Base-by-base conservation (phyloP, 1,284 basidiomycete species). In the Tilletia indica region DNA sequence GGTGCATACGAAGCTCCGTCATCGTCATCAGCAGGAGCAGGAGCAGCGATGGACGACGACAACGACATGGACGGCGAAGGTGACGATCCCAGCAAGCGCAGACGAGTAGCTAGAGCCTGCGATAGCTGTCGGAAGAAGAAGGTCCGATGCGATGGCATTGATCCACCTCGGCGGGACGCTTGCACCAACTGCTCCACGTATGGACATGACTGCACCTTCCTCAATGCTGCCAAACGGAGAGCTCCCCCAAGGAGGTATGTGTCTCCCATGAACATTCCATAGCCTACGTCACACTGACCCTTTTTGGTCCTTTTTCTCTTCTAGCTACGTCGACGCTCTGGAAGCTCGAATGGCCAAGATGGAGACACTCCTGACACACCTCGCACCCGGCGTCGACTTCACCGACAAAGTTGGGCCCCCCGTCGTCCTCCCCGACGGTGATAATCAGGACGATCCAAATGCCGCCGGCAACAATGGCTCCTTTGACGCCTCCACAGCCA, bases 351-450 rank as follows among this genome's bases (percentile, higher is more conserved):
- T 82, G 64, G 72, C 74, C 67, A 76, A 73, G 69, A 78, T 80
- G 76, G 80, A 82, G 63, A 39, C 73, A 4, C 73, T 80, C 39
- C 69, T 82, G 4, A 67, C 71, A 3, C 68, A 72, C 0, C 67
- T 82, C 4, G 78, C 78, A 2, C 80, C 80, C 3, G 78, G 79
- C 63, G 73, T 82, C 47, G 80, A 82, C 70, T 80, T 81, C 58
- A 76, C 72, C 8, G 80, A 80, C 31, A 73, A 72, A 38, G 76
- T 82, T 19, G 80, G 80, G 61, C 78, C 75, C 11, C 77, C 76
- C 34, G 77, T 80, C 63, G 34, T 73, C 8, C 70, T 80, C 21
- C 78, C 79, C 1, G 78, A 77, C 61, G 61, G 61, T 14, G 61
- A 80, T 12, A 78, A 77, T 38, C 68, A 71, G 39, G 77, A 78